Evolutionary conservation across 129 eudicot species (phyloP).

Genomic region (Helichrysum umbraculigerum): DNA sequence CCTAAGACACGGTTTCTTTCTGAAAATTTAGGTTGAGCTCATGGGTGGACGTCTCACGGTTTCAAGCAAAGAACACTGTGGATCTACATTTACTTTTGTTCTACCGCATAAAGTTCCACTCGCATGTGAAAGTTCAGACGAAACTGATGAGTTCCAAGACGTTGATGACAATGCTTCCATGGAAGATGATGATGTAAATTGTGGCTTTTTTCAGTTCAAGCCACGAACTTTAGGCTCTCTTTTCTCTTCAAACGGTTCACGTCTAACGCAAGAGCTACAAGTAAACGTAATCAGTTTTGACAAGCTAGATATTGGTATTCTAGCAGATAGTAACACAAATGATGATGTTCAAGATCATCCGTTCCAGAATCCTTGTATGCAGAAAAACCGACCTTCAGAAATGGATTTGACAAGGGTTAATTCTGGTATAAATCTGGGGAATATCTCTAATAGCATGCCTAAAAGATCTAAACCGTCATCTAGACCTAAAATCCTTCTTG

Average conservation of each 20-base stretch:
- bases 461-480: slow-evolving; percentile 27
- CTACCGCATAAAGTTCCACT: slow-evolving; percentile 73
- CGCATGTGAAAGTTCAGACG: slow-evolving; percentile 67
- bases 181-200: slow-evolving; percentile 53
- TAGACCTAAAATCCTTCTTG: slow-evolving; percentile 84
- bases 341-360: slow-evolving; percentile 25
- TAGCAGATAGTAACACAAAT: slow-evolving; percentile 12
- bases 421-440: slow-evolving; percentile 31
- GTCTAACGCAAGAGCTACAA: slow-evolving; percentile 40
- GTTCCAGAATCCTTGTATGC: slow-evolving; percentile 25
- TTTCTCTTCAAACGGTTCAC: slow-evolving; percentile 43
- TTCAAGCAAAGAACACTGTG: slow-evolving; percentile 67
- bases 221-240: slow-evolving; percentile 63
- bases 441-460: slow-evolving; percentile 35
- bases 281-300: slow-evolving; percentile 37
- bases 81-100: slow-evolving; percentile 80
- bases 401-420: slow-evolving; percentile 24
- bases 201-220: slow-evolving; percentile 69
- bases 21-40: slow-evolving; percentile 64
- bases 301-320: slow-evolving; percentile 25
- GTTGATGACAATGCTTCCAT: slow-evolving; percentile 51
- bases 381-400: slow-evolving; percentile 26
- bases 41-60: slow-evolving; percentile 95
- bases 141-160: slow-evolving; percentile 67
- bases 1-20: not conserved